Percentiles rank a stretch among this genome's conserved stretches.
These are phyloP conservation scores for Schwanniomyces occidentalis DNA, from an alignment of 805 yeast genomes.

Conservation along the genomic window DNA sequence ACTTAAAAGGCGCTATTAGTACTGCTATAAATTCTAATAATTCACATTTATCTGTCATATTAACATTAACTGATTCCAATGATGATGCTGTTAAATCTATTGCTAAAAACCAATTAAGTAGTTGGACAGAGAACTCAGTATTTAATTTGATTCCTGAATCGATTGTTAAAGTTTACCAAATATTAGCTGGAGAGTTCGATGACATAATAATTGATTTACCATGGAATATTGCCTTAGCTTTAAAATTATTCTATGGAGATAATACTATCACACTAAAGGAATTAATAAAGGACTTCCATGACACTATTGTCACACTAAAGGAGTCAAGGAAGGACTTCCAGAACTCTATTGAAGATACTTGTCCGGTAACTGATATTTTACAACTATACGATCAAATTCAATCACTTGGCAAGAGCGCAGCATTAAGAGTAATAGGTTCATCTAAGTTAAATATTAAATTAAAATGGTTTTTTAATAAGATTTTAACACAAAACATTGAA, in stretches of 20 bases:
- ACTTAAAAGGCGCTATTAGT: constrained; percentile 60
- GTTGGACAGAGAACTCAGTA: constrained; percentile 57
- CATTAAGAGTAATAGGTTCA: constrained; percentile 7
- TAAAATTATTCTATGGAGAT: constrained; percentile 65
- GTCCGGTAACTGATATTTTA: constrained; percentile 20
- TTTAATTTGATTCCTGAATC: constrained; percentile 50
- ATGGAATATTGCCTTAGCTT: constrained; percentile 65
- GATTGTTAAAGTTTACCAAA: constrained; percentile 59
- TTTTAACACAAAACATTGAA: constrained; percentile 29
- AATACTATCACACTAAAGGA: constrained; percentile 12
- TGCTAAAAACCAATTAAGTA: constrained; percentile 62
- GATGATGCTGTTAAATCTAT: constrained; percentile 54
- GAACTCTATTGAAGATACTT: constrained; percentile 6
- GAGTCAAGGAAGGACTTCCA: constrained; percentile 12
- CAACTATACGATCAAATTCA: constrained; percentile 14
- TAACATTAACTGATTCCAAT: constrained; percentile 73
- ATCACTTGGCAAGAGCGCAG: constrained; percentile 6
- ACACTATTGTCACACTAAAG: constrained; percentile 16
- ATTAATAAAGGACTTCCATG: constrained; percentile 9
- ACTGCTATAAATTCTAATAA: constrained; percentile 62
- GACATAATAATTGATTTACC: constrained; percentile 48
- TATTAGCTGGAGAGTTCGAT: constrained; percentile 55
- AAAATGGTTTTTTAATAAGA: constrained; percentile 54
- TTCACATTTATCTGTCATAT: constrained; percentile 65
- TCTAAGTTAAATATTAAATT: constrained; percentile 35